phyloP scores from a whole-genome alignment of 2,329 filamentous ascomycete genomes.

The Aureobasidium sp. region DNA sequence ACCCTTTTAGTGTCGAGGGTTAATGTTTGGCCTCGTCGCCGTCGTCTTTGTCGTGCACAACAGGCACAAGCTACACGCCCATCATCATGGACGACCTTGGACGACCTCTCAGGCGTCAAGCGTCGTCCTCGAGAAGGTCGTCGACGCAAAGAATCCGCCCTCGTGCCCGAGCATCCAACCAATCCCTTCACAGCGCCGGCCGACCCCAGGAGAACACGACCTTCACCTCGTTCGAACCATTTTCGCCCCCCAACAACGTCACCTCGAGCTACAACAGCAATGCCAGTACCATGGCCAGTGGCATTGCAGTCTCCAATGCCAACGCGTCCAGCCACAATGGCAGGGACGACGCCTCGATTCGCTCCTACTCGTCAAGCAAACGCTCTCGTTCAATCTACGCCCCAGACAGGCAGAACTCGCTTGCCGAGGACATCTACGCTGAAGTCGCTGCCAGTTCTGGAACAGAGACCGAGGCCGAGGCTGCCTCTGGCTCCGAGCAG shows the following conservation, averaged over 20 bases:
- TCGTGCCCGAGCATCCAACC: conserved; percentile 16
- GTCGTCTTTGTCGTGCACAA: neutral
- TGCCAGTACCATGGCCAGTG: neutral
- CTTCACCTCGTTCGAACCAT: conserved; percentile 20
- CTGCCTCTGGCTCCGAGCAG: conserved; percentile 6
- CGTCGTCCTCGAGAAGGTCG: conserved; percentile 17
- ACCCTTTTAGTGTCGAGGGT: conserved; percentile 3
- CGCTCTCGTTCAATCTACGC: conserved; percentile 19
- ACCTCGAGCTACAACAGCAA: conserved; percentile 11
- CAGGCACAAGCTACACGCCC: neutral
- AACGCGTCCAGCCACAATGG: neutral
- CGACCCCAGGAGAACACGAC: conserved; percentile 17
- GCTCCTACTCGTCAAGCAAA: conserved; percentile 20
- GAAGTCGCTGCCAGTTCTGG: conserved; percentile 11
- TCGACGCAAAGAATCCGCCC: conserved; percentile 18
- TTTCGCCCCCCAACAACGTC: conserved; percentile 18
- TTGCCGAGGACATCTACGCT: conserved; percentile 13
- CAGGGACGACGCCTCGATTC: conserved; percentile 8
- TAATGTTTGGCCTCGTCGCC: neutral
- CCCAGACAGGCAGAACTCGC: conserved; percentile 17
- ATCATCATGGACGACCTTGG: conserved; percentile 17
- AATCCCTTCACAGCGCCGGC: conserved; percentile 16
- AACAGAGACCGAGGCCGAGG: neutral
- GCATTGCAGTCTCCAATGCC: neutral
- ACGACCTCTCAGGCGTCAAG: conserved; percentile 10